Evolutionary conservation across 2,329 filamentous ascomycete genomes (phyloP), one percentile per base, ranked within the genome.

Genomic region (Alternaria triticimaculans): DNA sequence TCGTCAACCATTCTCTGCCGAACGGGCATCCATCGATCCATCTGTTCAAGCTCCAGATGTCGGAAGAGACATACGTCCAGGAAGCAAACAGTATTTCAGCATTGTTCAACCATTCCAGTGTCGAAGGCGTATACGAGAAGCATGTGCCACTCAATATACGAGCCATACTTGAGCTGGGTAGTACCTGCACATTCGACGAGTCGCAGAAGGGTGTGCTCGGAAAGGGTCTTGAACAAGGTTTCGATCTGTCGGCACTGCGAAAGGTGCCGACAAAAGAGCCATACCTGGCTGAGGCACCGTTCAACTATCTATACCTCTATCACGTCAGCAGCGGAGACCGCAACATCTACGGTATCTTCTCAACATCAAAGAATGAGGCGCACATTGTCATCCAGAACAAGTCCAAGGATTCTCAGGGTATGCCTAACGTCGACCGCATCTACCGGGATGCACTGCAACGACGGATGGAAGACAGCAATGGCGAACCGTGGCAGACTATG

Each of bases 61-160:
- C 92, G 0, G 96, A 99, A 78, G 90, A 96, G 60, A 86, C 92
- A 0, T 99, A 96, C 80, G 89, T 97, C 64, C 88, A 90, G 48
- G 93, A 98, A 78, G 86, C 90, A 0, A 91, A 94, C 65, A 96
- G 94, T 76, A 90, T 98, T 65, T 89, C 90, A 2, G 82, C 90
- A 26, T 84, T 98, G 2, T 95, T 97, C 83, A 94, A 95, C 67
- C 94, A 99, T 76, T 89, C 94, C 0, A 97, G 94, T 78, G 92
- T 99, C 2, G 96, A 99, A 80, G 96, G 96, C 28, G 94, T 99
- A 14, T 99, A 99, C 75, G 96, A 99, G 82, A 95, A 91, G 74
- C 92, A 97, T 69, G 86, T 99, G 2, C 94, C 96, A 1, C 84
- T 98, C 6, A 93, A 92, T 67, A 87, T 97, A 51, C 88, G 95